Conservation (phyloP, 495 filamentous ascomycete genomes). For the Xylaria scruposa region DNA sequence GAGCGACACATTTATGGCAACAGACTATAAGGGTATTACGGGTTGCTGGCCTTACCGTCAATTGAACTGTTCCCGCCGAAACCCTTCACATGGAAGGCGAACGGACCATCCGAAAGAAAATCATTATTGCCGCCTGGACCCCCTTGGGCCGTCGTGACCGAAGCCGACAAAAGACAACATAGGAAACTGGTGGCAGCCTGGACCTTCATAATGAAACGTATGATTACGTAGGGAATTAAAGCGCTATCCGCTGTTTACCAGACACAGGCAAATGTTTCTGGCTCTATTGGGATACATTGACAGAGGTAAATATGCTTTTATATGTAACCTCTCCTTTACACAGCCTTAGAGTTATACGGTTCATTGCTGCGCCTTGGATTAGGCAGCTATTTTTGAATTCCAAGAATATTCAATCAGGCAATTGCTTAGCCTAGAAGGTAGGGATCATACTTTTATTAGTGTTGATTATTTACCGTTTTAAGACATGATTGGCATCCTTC, state of each 20-base stretch:
- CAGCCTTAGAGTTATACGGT: background rate
- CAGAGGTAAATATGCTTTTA: background rate
- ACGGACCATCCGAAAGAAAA: slow-evolving; percentile 3
- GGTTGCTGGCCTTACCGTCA: background rate
- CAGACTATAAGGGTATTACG: background rate
- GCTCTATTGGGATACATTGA: background rate
- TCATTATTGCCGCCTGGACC: background rate
- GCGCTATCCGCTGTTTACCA: background rate
- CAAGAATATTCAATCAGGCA: background rate
- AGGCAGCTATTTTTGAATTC: background rate
- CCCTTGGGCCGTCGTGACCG: background rate
- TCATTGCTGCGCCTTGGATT: background rate
- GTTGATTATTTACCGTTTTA: background rate
- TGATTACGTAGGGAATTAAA: background rate
- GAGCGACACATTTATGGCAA: background rate
- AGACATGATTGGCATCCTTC: background rate
- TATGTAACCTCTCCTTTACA: background rate
- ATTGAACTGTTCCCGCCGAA: background rate
- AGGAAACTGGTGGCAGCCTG: background rate
- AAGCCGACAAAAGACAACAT: background rate
- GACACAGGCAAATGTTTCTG: background rate
- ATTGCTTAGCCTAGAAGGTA: background rate
- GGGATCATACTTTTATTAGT: background rate
- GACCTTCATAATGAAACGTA: background rate
- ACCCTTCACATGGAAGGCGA: slow-evolving; percentile 6